Conservation (phyloP, 1,284 basidiomycete species). For the Meripilus lineatus region DNA sequence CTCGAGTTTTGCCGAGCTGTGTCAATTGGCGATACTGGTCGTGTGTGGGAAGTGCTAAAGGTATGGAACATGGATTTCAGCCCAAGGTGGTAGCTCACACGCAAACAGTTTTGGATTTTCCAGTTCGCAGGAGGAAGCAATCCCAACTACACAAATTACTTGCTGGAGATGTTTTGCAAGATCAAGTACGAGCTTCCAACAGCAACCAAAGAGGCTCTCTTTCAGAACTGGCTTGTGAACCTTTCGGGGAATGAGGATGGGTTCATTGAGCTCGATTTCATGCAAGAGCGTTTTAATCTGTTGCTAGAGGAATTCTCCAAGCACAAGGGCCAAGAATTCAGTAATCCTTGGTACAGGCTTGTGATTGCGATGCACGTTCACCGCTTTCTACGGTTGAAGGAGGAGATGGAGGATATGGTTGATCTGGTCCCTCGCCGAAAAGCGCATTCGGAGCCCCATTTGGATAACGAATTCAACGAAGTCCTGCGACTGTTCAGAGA, state of each 20-base stretch:
- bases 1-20: conserved; percentile 12
- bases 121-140: conserved; percentile 15
- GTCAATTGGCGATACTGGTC: conserved; percentile 8
- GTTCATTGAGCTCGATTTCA: conserved; percentile 16
- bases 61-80: not conserved
- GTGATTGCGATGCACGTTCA: conserved; percentile 25
- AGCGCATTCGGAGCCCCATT: conserved; percentile 18
- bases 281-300: conserved; percentile 19
- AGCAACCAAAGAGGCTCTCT: conserved; percentile 5
- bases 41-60: conserved; percentile 11
- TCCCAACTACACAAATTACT: conserved; percentile 13
- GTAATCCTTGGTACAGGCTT: conserved; percentile 23
- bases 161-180: conserved; percentile 16
- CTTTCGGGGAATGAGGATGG: conserved; percentile 14
- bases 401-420: conserved; percentile 24
- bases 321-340: conserved; percentile 28
- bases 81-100: not conserved
- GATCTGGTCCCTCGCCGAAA: conserved; percentile 18
- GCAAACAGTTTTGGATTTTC: conserved; percentile 17
- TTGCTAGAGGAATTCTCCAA: conserved; percentile 17
- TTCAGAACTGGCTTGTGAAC: conserved; percentile 23
- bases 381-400: conserved; percentile 25
- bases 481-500: too few relatives aligned
- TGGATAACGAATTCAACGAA: conserved; percentile 15
- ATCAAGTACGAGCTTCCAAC: conserved; percentile 13